These are phyloP conservation scores for Stephanodiscus triporus DNA, from an alignment of 108 stramenopile genomes.

Conservation along the genomic window DNA sequence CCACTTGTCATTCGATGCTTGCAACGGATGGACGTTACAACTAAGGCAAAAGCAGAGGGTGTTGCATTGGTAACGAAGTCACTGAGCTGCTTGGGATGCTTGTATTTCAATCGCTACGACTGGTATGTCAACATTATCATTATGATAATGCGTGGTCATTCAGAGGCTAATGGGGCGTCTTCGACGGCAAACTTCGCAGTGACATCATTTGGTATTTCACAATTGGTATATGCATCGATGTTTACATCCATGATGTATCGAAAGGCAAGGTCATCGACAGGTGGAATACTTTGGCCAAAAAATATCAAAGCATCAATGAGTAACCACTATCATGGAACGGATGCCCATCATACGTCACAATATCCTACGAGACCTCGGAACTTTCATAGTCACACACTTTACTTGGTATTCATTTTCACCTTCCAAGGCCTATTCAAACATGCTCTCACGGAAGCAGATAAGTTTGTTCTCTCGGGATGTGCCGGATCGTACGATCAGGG, in stretches of 20 bases:
- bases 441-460: constrained; percentile 85
- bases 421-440: constrained; percentile 88
- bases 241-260: constrained; percentile 61
- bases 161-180: not conserved
- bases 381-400: constrained; percentile 54
- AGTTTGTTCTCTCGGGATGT: constrained; percentile 67
- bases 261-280: constrained; percentile 18
- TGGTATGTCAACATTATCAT: not conserved
- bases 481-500: constrained; percentile 81
- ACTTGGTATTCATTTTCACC: constrained; percentile 65
- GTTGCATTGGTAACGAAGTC: constrained; percentile 68
- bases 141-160: not conserved
- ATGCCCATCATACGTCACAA: not conserved
- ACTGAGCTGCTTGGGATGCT: constrained; percentile 51
- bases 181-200: constrained; percentile 47
- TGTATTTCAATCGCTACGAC: constrained; percentile 11
- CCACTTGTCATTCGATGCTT: constrained; percentile 71
- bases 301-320: constrained; percentile 4
- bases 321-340: constrained; percentile 13
- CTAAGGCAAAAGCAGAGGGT: constrained; percentile 75
- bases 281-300: constrained; percentile 47
- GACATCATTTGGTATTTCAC: constrained; percentile 79
- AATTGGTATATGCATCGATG: constrained; percentile 67
- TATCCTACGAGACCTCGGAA: not conserved
- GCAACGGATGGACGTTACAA: constrained; percentile 63